A percentile compares a stretch with the other conserved stretches of the same genome.
Evolutionary conservation across 2,329 filamentous ascomycete species (phyloP).

Genomic region (Metarhizium humberi): DNA sequence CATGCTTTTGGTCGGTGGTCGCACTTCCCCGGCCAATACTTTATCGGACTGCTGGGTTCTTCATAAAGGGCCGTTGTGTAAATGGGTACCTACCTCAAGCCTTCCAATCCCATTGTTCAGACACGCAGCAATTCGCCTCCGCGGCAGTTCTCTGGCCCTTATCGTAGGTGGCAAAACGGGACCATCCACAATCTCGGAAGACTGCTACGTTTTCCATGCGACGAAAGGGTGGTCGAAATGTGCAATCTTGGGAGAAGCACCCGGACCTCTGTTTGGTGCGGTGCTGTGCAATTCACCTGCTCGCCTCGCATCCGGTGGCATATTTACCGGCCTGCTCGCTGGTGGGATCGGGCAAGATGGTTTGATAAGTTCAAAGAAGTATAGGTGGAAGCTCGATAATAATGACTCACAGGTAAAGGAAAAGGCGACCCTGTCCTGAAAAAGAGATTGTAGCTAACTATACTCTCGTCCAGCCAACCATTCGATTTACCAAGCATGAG

Average conservation of each 20-base stretch:
- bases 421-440: neutral
- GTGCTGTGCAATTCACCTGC: slow-evolving; percentile 22
- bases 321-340: slow-evolving; percentile 51
- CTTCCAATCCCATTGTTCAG: slow-evolving; percentile 68
- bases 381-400: slow-evolving; percentile 44
- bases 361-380: slow-evolving; percentile 50
- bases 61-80: slow-evolving; percentile 33
- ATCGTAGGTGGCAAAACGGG: slow-evolving; percentile 53
- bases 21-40: slow-evolving; percentile 63
- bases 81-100: slow-evolving; percentile 56
- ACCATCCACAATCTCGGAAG: slow-evolving; percentile 35
- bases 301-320: slow-evolving; percentile 14
- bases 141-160: slow-evolving; percentile 40
- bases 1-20: slow-evolving; percentile 64
- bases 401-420: neutral
- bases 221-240: slow-evolving; percentile 38
- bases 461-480: slow-evolving; percentile 12
- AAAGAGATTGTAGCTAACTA: neutral
- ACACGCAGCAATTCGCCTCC: slow-evolving; percentile 53
- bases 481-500: slow-evolving; percentile 14
- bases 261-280: slow-evolving; percentile 34
- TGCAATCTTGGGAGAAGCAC: slow-evolving; percentile 20
- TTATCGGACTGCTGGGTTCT: slow-evolving; percentile 70
- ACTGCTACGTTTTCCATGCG: slow-evolving; percentile 44
- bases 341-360: slow-evolving; percentile 65